These are phyloP conservation scores for Fistulifera pelliculosa DNA, from an alignment of 108 stramenopile genomes.

Conservation along the genomic window DNA sequence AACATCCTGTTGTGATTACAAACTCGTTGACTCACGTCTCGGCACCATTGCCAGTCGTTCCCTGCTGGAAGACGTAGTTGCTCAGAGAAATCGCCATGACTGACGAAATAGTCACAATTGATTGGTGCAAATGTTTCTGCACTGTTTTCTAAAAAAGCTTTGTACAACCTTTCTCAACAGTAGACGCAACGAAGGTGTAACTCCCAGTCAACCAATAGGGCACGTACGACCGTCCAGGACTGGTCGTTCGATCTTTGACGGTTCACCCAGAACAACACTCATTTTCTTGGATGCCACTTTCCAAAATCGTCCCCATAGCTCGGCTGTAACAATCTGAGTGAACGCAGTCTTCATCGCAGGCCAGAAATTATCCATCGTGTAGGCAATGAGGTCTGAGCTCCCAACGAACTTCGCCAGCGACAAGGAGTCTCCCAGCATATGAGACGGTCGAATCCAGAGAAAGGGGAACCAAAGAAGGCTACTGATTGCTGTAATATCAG, in stretches of 20 bases:
- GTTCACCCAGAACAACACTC: not conserved
- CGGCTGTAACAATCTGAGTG: constrained; percentile 9
- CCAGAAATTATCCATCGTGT: not conserved
- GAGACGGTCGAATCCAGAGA: constrained; percentile 3
- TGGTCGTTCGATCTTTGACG: not conserved
- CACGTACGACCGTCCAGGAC: not conserved
- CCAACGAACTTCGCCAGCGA: not conserved
- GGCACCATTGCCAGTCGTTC: not conserved
- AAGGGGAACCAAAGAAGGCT: not conserved
- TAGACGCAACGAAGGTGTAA: constrained; percentile 5
- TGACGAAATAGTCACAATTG: not conserved
- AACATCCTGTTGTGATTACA: not conserved
- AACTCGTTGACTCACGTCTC: not conserved
- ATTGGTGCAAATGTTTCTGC: not conserved
- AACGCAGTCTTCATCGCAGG: constrained; percentile 10
- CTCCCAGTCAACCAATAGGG: not conserved
- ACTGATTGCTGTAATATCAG: not conserved
- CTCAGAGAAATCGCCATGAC: not conserved
- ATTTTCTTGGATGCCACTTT: not conserved
- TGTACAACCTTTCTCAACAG: constrained; percentile 3
- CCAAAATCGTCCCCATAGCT: constrained; percentile 23
- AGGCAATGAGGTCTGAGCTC: not conserved
- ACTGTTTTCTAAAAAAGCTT: not conserved
- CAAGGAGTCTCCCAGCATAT: constrained; percentile 1
- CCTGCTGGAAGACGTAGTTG: not conserved